Base-by-base conservation (phyloP, 225 moss, liverwort and hornwort species). In the Marchantia paleacea region DNA sequence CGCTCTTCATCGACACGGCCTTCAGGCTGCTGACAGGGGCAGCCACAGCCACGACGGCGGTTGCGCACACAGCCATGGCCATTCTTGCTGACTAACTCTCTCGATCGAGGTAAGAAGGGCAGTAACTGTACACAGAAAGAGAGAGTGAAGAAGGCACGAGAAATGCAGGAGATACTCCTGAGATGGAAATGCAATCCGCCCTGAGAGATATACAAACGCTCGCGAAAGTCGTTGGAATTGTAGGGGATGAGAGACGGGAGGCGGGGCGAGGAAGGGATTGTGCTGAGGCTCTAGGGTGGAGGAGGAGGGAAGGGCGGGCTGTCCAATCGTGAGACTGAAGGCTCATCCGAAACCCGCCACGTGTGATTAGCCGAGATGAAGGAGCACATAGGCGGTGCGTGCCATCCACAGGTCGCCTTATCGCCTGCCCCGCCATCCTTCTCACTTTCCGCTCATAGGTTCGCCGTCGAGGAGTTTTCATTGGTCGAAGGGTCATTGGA, bases 11-110 rank as follows among this genome's bases (percentile, higher is more conserved):
- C 10, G 72, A 51, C 1, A 72, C 72, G 47, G 7, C 10, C 72
- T 72, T 72, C 8, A 72, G 52, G 51, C 72, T 72, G 72, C 72
- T 72, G 1, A 72, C n/a, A 18, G 72, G 72, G 10, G 72, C 72
- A n/a, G 72, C 72, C 15, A 72, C n/a, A 6, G 62, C 62, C n/a
- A 52, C 50, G 3, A 12, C 29, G 10, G 29, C 7, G n/a, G 18
- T n/a, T 22, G 72, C 19, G n/a, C 10, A 10, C 3, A 52, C 72
- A 24, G 51, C 18, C 72, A 72, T 22, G 7, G 72, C 72, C 72
- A 72, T 50, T 24, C 52, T 52, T 52, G 50, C 49, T 20, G 31
- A 49, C 20, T 49, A 10, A 16, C 19, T 49, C 49, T 16, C 20
- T 20, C 71, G 19, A 50, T 39, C 19, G 3, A 9, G 1, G 48